Conservation (phyloP, 257 asterid genomes). For the Pogostemon cablin region DNA sequence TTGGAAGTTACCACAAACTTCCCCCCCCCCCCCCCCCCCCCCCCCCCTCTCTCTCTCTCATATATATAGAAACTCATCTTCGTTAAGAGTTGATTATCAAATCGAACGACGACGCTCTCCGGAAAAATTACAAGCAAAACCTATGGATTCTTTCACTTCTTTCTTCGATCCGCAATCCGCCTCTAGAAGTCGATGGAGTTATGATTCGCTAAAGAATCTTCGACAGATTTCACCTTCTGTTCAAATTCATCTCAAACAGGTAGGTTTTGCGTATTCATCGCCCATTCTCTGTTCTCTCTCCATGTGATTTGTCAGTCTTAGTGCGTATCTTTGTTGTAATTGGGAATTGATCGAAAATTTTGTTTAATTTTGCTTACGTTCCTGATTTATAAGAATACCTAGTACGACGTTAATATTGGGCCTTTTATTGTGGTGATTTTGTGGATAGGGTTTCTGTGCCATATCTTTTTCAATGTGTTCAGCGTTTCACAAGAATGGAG, state of each 20-base stretch:
- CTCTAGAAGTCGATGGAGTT: conserved; percentile 69
- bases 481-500: neutral
- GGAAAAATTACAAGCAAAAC: neutral
- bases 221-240: conserved; percentile 89
- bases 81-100: neutral
- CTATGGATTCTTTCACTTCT: conserved; percentile 78
- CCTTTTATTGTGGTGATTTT: neutral
- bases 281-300: neutral
- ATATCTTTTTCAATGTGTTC: neutral
- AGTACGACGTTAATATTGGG: neutral
- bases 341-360: neutral
- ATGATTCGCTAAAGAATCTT: conserved; percentile 84
- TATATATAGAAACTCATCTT: neutral
- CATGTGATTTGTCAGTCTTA: neutral
- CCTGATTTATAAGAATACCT: neutral
- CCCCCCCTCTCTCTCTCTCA: neutral
- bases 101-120: conserved; percentile 14
- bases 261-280: neutral
- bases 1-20: neutral
- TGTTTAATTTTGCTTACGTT: neutral
- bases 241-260: conserved; percentile 93
- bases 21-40: neutral
- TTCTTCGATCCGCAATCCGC: conserved; percentile 61
- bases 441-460: neutral
- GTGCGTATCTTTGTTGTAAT: neutral